Conservation (phyloP, 805 yeast genomes). For the Suhomyces prunicola region DNA sequence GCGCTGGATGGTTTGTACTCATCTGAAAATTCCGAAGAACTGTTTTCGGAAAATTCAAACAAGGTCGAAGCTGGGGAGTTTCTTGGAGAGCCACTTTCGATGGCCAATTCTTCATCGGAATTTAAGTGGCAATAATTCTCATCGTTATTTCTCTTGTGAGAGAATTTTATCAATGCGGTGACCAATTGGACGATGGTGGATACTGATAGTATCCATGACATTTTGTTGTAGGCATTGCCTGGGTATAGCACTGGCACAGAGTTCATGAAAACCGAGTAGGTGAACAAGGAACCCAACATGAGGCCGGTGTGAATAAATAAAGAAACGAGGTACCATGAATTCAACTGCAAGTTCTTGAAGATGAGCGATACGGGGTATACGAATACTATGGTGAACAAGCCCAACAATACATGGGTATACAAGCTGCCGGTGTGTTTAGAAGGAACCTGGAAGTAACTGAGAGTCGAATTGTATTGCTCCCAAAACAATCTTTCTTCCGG, state of each 20-base stretch:
- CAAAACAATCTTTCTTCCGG: slow-evolving; percentile 76
- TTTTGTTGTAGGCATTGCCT: slow-evolving; percentile 63
- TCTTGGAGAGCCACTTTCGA: slow-evolving; percentile 10
- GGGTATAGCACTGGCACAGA: slow-evolving; percentile 71
- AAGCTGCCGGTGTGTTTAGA: slow-evolving; percentile 51
- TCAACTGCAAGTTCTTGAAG: slow-evolving; percentile 55
- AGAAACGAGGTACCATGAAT: slow-evolving; percentile 20
- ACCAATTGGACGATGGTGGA: slow-evolving; percentile 52
- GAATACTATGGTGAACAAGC: slow-evolving; percentile 45
- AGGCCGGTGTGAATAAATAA: slow-evolving; percentile 42
- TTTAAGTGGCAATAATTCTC: slow-evolving; percentile 2
- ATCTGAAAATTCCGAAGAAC: slow-evolving; percentile 20
- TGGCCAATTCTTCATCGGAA: slow-evolving; percentile 9
- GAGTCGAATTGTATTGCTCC: slow-evolving; percentile 75
- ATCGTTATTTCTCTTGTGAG: slow-evolving; percentile 32
- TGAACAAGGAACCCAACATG: slow-evolving; percentile 48
- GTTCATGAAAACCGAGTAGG: slow-evolving; percentile 54
- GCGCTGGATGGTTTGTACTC: slow-evolving; percentile 23
- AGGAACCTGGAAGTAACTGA: slow-evolving; percentile 55
- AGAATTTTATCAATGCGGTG: slow-evolving; percentile 48
- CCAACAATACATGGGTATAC: slow-evolving; percentile 49
- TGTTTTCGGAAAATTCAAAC: slow-evolving; percentile 2
- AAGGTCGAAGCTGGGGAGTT: slow-evolving; percentile 11
- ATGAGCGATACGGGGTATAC: slow-evolving; percentile 69
- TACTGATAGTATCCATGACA: slow-evolving; percentile 59